Evolutionary conservation across 768 basidiomycete species (phyloP).

Genomic region (Serendipita sp.): DNA sequence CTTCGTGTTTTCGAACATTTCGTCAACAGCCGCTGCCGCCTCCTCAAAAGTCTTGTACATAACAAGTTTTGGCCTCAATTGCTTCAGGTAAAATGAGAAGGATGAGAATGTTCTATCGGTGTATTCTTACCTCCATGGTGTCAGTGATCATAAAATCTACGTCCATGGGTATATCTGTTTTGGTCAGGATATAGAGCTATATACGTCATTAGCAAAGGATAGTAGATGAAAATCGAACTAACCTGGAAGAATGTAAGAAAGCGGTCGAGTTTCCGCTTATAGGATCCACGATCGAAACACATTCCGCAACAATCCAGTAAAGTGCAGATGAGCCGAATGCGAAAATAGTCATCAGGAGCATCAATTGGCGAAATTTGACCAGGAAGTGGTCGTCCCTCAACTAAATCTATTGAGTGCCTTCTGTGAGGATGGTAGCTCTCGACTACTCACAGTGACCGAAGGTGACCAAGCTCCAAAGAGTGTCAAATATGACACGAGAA

Average conservation of each 20-base stretch:
- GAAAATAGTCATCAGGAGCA: conserved; percentile 93
- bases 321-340: conserved; percentile 78
- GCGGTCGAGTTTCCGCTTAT: conserved; percentile 83
- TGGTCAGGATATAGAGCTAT: conserved; percentile 75
- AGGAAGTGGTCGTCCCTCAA: conserved; percentile 77
- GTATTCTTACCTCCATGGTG: conserved; percentile 60
- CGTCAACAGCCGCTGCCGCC: conserved; percentile 77
- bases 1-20: conserved; percentile 60
- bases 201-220: neutral
- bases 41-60: conserved; percentile 65
- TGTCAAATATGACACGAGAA: conserved; percentile 82
- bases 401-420: conserved; percentile 26
- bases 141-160: conserved; percentile 95
- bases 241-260: conserved; percentile 93
- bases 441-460: conserved; percentile 79
- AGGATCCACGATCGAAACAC: conserved; percentile 90
- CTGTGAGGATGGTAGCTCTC: neutral
- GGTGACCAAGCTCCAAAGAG: conserved; percentile 83
- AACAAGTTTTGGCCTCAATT: conserved; percentile 67
- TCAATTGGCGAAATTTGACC: conserved; percentile 61
- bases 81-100: conserved; percentile 27
- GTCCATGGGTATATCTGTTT: conserved; percentile 85
- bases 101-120: neutral
- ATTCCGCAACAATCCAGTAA: conserved; percentile 91
- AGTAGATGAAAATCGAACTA: neutral